Conservation (phyloP, 73 alveolate species). For the Paraurostyla sp. region DNA sequence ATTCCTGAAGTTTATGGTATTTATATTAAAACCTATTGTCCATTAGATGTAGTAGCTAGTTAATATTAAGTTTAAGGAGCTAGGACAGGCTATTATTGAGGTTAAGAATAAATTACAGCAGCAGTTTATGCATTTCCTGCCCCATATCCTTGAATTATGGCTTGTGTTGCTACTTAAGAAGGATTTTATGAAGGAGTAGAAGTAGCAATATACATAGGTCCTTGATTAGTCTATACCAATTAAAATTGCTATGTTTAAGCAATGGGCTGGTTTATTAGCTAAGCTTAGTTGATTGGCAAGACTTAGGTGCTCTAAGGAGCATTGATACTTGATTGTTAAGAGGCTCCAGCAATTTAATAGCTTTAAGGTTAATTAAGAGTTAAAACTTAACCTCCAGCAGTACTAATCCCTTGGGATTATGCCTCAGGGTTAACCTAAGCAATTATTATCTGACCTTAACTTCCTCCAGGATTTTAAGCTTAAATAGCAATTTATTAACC, state of each 20-base stretch:
- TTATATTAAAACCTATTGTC: background rate
- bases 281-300: background rate
- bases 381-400: background rate
- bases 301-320: background rate
- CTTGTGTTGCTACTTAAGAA: background rate
- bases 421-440: background rate
- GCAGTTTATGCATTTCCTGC: background rate
- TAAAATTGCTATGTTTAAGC: background rate
- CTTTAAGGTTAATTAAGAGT: too few relatives aligned
- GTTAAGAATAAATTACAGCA: background rate
- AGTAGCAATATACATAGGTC: background rate
- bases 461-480: too few relatives aligned
- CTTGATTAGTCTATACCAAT: slow-evolving; percentile 16
- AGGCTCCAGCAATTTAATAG: too few relatives aligned
- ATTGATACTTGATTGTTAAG: background rate
- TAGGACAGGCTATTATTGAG: too few relatives aligned
- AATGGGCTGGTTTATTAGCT: too few relatives aligned
- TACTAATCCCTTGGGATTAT: background rate
- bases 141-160: too few relatives aligned
- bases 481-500: too few relatives aligned
- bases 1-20: background rate
- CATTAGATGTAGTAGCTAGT: slow-evolving; percentile 12
- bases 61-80: slow-evolving; percentile 11
- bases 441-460: background rate
- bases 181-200: background rate